Base-by-base conservation (phyloP, 441 rosid genomes). In the Populus hybrid region DNA sequence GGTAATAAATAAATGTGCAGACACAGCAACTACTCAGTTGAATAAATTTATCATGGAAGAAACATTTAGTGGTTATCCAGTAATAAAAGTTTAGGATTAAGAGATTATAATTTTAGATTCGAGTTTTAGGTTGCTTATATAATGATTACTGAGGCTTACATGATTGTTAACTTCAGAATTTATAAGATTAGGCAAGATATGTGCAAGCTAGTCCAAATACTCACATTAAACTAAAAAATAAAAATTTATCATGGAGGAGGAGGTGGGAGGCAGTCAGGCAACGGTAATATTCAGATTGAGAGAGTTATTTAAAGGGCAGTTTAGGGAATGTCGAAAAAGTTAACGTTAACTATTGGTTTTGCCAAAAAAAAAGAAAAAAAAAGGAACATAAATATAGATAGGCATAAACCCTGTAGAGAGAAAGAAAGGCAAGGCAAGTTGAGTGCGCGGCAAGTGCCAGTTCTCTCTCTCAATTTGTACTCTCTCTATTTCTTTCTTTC, bases 231-330 rank as follows among this genome's bases (percentile, higher is more conserved):
- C n/a, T n/a, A n/a, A n/a, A n/a, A n/a, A n/a, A n/a, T n/a, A n/a
- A n/a, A n/a, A n/a, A n/a, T n/a, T n/a, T n/a, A n/a, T 76, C 74
- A 73, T 31, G 35, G 31, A 64, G 66, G 68, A 74, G n/a, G 68
- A 45, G 68, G 69, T 65, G 65, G 2, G 42, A 64, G 79, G 81
- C 84, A 75, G 73, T 45, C 21, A 64, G 76, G 84, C 92, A 95
- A 95, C 99, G 99, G 98, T 95, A 88, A 92, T 83, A 88, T 93
- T 76, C 74, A 53, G 86, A 83, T 91, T 85, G 93, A 91, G 93
- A 91, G 87, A 71, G 89, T 83, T 90, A 86, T 87, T 84, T 78
- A 29, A 83, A 85, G 97, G 99, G 94, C 80, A 92, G 23, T 89
- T 80, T 79, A 61, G 98, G 94, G 76, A 88, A 9, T 36, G 75